Evolutionary conservation across 805 yeast species (phyloP).

Genomic region (Yarrowia keelungensis): DNA sequence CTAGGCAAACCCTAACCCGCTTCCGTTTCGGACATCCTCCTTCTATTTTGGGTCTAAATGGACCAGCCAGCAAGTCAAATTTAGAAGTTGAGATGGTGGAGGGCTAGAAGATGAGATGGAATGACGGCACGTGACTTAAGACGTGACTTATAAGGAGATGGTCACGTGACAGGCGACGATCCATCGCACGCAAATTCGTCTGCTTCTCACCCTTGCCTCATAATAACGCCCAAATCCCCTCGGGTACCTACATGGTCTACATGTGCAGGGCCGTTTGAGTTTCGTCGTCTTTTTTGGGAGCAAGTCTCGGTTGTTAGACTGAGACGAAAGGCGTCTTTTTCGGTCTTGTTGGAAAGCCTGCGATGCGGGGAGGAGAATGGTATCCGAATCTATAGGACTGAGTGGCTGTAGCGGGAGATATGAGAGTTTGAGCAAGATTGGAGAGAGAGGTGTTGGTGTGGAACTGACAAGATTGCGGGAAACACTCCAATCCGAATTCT

Average conservation of each 20-base stretch:
- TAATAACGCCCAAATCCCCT: background rate
- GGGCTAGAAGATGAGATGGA: background rate
- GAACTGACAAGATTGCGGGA: too few species aligned
- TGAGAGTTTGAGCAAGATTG: background rate
- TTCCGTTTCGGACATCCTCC: background rate
- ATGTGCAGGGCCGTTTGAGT: background rate
- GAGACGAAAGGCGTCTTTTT: background rate
- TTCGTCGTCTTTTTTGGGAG: constrained; percentile 1
- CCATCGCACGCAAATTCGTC: background rate
- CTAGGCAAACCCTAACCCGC: background rate
- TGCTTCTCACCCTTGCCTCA: too few species aligned
- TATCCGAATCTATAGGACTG: background rate
- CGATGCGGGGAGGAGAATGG: background rate
- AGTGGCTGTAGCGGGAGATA: background rate
- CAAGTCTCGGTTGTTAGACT: background rate
- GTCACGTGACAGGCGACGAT: too few species aligned
- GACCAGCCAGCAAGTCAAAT: constrained; percentile 8
- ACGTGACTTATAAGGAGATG: too few species aligned
- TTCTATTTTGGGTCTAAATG: constrained; percentile 20
- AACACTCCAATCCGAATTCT: too few species aligned
- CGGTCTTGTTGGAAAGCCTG: constrained; percentile 1
- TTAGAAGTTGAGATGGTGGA: background rate
- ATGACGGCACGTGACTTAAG: background rate
- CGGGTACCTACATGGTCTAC: constrained; percentile 25
- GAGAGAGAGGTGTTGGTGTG: too few species aligned